Evolutionary conservation across 1,139 yeast species (phyloP).

Genomic region (Yamadazyma kanchanaburiensis): DNA sequence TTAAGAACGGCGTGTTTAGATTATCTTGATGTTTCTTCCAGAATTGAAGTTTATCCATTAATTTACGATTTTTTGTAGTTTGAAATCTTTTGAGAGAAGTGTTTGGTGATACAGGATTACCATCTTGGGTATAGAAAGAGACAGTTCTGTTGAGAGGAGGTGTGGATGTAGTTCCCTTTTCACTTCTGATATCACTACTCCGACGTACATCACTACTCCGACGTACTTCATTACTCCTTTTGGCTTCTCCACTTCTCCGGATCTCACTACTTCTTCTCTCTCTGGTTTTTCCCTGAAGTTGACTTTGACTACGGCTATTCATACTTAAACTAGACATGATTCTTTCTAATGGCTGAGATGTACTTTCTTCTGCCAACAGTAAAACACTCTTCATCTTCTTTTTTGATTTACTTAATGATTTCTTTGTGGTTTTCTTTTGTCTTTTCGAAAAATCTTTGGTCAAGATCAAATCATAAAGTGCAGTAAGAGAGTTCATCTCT

Average conservation of each 20-base stretch:
- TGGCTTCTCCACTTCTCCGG: too few species aligned
- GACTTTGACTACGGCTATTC: slow-evolving; percentile 23
- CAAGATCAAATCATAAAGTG: slow-evolving; percentile 73
- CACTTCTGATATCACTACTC: too few species aligned
- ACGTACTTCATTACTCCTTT: too few species aligned
- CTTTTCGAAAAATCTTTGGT: slow-evolving; percentile 55
- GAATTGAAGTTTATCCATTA: slow-evolving; percentile 38
- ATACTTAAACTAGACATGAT: slow-evolving; percentile 40
- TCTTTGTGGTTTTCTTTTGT: slow-evolving; percentile 41
- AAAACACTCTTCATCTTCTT: slow-evolving; percentile 46
- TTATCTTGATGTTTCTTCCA: slow-evolving; percentile 26
- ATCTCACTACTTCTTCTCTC: too few species aligned
- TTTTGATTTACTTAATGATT: slow-evolving; percentile 45
- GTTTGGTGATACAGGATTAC: too few species aligned
- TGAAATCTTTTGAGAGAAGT: neutral
- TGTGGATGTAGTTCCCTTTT: too few species aligned
- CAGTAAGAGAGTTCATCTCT: slow-evolving; percentile 78
- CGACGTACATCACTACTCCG: too few species aligned
- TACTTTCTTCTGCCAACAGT: slow-evolving; percentile 21
- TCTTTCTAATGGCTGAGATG: slow-evolving; percentile 39
- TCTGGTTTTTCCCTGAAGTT: slow-evolving; percentile 10
- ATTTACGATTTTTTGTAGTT: slow-evolving; percentile 16
- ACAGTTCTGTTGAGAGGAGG: slow-evolving; percentile 27
- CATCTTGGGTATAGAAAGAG: slow-evolving; percentile 35
- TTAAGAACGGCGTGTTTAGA: neutral